These are phyloP conservation scores for Aspergillus sp. DNA, from an alignment of 2,329 filamentous ascomycete species.

Conservation along the genomic window DNA sequence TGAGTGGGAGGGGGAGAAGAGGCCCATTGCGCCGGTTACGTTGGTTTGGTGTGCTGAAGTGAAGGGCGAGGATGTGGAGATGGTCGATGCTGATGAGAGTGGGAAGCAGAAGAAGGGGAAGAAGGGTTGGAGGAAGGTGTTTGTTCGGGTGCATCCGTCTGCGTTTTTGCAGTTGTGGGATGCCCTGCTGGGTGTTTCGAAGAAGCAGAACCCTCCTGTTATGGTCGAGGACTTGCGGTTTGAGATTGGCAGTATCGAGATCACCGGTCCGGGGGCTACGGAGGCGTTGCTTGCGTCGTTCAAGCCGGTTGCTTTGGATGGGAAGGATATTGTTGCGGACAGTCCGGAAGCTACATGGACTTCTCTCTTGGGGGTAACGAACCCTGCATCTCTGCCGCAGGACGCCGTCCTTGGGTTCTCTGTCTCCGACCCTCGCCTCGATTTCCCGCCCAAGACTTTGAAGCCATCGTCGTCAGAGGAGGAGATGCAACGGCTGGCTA, in stretches of 20 bases:
- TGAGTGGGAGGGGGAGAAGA: constrained; percentile 55
- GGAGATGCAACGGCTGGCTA: constrained; percentile 52
- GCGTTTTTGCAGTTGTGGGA: constrained; percentile 68
- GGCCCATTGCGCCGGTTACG: constrained; percentile 70
- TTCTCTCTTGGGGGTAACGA: constrained; percentile 57
- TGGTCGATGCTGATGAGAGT: constrained; percentile 32
- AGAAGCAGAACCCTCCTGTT: constrained; percentile 62
- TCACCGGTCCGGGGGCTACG: constrained; percentile 73
- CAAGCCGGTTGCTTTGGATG: constrained; percentile 44
- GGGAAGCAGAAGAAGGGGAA: constrained; percentile 19
- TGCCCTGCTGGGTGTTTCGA: constrained; percentile 59
- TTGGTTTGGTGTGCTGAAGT: constrained; percentile 69
- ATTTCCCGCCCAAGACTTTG: constrained; percentile 68
- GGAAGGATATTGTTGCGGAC: constrained; percentile 22
- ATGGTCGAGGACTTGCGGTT: constrained; percentile 68
- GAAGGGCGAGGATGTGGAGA: constrained; percentile 37
- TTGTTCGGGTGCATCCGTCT: constrained; percentile 80
- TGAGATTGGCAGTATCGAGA: constrained; percentile 71
- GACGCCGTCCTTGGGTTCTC: constrained; percentile 73
- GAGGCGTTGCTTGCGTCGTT: constrained; percentile 74
- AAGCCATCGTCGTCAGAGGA: constrained; percentile 41
- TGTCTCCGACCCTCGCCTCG: constrained; percentile 75
- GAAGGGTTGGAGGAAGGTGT: constrained; percentile 55
- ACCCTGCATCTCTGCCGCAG: constrained; percentile 68
- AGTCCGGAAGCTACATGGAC: constrained; percentile 44